These are phyloP conservation scores for Kingdonia uniflora DNA, from an alignment of 164 flowering plant species.

Conservation along the genomic window DNA sequence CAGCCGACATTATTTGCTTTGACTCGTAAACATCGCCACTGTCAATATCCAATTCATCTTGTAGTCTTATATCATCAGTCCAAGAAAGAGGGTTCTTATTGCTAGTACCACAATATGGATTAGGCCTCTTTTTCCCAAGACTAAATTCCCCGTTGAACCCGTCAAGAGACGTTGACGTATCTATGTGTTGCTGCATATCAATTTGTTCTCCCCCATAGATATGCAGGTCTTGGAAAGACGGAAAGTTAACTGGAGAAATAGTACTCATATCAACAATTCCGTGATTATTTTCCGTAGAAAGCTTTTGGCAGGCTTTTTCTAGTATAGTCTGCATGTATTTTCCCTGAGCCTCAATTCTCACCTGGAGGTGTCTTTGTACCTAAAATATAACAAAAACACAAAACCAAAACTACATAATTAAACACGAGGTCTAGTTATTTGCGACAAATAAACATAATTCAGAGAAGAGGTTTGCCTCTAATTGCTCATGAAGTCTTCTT, in stretches of 20 bases:
- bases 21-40: slow-evolving; percentile 47
- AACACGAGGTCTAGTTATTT: too few species aligned
- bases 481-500: slow-evolving; percentile 89
- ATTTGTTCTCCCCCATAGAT: slow-evolving; percentile 50
- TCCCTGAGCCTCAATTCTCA: slow-evolving; percentile 96
- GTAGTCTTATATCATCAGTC: slow-evolving; percentile 54
- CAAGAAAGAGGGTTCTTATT: slow-evolving; percentile 49
- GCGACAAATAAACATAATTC: too few species aligned
- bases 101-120: slow-evolving; percentile 25
- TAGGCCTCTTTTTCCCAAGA: slow-evolving; percentile 53
- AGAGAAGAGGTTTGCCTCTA: slow-evolving; percentile 47
- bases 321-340: slow-evolving; percentile 94
- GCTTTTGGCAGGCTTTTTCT: slow-evolving; percentile 92
- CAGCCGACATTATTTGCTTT: slow-evolving; percentile 37
- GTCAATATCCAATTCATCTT: slow-evolving; percentile 46
- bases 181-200: slow-evolving; percentile 38
- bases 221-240: slow-evolving; percentile 77
- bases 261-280: slow-evolving; percentile 28
- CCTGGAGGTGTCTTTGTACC: slow-evolving; percentile 92
- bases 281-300: slow-evolving; percentile 45
- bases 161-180: slow-evolving; percentile 26
- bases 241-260: slow-evolving; percentile 43
- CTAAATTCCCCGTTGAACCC: slow-evolving; percentile 27
- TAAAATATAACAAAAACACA: slow-evolving; percentile 13
- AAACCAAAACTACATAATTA: too few species aligned